Conservation (phyloP, 352 stramenopile species). For the Pythium oligandrum region DNA sequence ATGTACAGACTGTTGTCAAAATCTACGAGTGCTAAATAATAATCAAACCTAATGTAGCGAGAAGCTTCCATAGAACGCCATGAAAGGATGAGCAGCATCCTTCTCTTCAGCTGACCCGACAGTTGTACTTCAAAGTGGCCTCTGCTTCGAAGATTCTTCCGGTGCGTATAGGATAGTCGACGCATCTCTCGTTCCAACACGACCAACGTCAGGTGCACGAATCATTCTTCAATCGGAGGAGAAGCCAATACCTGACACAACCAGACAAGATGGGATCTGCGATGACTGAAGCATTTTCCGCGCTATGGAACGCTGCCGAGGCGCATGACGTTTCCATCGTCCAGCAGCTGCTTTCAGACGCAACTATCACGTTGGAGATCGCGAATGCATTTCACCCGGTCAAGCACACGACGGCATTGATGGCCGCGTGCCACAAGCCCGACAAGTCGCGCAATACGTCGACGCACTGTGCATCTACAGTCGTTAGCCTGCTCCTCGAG, state of each 20-base stretch:
- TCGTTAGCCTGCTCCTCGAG: slow-evolving; percentile 49
- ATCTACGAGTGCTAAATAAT: slow-evolving; percentile 26
- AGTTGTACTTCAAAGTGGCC: too few relatives aligned
- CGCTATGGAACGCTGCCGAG: slow-evolving; percentile 21
- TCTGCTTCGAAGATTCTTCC: too few relatives aligned
- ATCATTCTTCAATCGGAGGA: too few relatives aligned
- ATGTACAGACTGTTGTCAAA: slow-evolving; percentile 34
- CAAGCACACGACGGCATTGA: slow-evolving; percentile 60
- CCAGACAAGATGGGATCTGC: too few relatives aligned
- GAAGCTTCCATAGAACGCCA: neutral
- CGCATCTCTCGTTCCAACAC: too few relatives aligned
- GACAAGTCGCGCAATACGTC: slow-evolving; percentile 22
- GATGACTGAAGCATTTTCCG: too few relatives aligned
- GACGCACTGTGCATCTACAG: slow-evolving; percentile 16
- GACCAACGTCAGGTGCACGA: too few relatives aligned
- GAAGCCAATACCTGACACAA: too few relatives aligned
- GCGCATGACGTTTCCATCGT: slow-evolving; percentile 10
- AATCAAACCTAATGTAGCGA: neutral
- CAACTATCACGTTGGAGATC: slow-evolving; percentile 6
- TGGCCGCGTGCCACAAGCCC: slow-evolving; percentile 51
- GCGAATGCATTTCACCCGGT: slow-evolving; percentile 38
- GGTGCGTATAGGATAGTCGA: too few relatives aligned
- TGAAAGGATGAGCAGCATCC: too few relatives aligned
- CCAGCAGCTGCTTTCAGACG: slow-evolving; percentile 12
- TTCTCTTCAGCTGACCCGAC: too few relatives aligned